Conservation (phyloP, 192 early-diverging fungal species). For the Spizellomyces sp. region DNA sequence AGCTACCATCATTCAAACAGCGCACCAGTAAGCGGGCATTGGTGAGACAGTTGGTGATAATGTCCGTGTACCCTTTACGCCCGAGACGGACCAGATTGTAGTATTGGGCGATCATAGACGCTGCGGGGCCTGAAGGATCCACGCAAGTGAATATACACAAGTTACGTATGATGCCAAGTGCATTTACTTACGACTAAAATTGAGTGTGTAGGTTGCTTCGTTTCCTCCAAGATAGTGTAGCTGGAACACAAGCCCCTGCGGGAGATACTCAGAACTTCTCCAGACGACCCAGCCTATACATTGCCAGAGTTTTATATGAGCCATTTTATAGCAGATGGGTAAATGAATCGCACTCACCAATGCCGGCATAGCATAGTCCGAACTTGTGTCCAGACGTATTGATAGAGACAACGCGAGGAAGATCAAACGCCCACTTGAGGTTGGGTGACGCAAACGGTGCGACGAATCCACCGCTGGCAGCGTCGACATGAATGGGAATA, state of each 20-base stretch:
- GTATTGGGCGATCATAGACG: constrained; percentile 81
- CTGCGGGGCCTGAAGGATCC: constrained; percentile 49
- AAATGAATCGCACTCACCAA: constrained; percentile 20
- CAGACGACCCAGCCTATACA: constrained; percentile 74
- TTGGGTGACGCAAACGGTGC: constrained; percentile 80
- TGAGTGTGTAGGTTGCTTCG: constrained; percentile 72
- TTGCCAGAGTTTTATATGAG: too few relatives aligned
- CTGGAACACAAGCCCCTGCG: constrained; percentile 75
- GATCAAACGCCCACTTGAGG: constrained; percentile 72
- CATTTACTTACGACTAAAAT: constrained; percentile 55
- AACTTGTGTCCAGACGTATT: constrained; percentile 87
- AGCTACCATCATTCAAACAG: neutral
- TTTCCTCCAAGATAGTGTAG: constrained; percentile 73
- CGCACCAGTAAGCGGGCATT: neutral
- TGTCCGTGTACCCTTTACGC: constrained; percentile 62
- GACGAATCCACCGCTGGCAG: constrained; percentile 83
- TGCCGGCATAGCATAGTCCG: constrained; percentile 80
- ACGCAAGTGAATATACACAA: too few relatives aligned
- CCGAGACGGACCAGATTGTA: constrained; percentile 79
- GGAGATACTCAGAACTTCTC: constrained; percentile 67
- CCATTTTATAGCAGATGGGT: too few relatives aligned
- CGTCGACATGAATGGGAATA: constrained; percentile 84
- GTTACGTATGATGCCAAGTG: too few relatives aligned
- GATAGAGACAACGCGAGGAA: constrained; percentile 74
- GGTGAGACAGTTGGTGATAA: constrained; percentile 50